Percentiles rank a stretch among this genome's conserved stretches.
These are phyloP conservation scores for Pelargonium myrrhifolium DNA, from an alignment of 441 rosid species.

Conservation along the genomic window DNA sequence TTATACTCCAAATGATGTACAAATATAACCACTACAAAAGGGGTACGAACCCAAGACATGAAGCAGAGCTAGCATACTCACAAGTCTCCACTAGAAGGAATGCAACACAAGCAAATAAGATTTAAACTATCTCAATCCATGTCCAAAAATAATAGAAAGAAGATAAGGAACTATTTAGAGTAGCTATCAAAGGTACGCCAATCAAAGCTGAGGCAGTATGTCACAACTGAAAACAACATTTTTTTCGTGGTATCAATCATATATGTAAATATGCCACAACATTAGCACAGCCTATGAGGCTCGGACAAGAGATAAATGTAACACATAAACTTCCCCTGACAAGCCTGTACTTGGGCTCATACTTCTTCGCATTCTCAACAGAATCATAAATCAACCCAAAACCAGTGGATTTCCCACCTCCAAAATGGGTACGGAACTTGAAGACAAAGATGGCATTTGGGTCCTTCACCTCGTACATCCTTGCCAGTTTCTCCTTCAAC, in stretches of 20 bases:
- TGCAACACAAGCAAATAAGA: background rate
- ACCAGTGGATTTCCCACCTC: constrained; percentile 7
- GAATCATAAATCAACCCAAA: constrained; percentile 4
- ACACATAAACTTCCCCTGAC: constrained; percentile 1
- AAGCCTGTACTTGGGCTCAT: constrained; percentile 7
- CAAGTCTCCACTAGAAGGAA: background rate
- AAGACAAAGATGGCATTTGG: constrained; percentile 8
- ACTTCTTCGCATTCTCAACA: constrained; percentile 3
- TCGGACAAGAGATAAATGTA: background rate
- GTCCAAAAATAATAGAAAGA: background rate
- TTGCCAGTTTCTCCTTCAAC: constrained; percentile 3
- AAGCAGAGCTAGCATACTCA: background rate
- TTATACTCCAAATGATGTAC: background rate
- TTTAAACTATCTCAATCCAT: background rate
- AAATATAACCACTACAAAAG: background rate
- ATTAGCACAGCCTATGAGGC: too few relatives aligned
- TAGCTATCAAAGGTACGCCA: background rate
- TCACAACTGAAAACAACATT: too few relatives aligned
- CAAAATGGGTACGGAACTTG: constrained; percentile 8
- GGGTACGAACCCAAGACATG: background rate
- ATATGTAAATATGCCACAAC: background rate
- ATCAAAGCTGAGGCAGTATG: background rate
- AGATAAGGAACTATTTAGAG: background rate
- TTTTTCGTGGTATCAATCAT: too few relatives aligned
- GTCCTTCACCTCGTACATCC: constrained; percentile 5